A percentile compares a stretch with the other conserved stretches of the same genome.
phyloP scores from a whole-genome alignment of 768 basidiomycete species.

The Rhizopogon rudus region DNA sequence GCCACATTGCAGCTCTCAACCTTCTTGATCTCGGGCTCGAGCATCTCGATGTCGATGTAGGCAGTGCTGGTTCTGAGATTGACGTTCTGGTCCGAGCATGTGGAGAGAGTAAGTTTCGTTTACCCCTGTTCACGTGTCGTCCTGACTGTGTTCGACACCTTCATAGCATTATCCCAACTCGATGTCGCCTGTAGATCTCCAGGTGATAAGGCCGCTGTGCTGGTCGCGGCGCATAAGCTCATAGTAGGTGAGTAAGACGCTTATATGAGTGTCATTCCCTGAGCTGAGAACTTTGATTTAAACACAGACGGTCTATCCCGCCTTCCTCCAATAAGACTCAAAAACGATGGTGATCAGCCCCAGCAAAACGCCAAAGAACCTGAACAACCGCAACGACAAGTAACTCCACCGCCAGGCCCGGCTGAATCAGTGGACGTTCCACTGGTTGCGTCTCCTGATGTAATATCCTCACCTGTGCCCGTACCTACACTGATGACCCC shows the following conservation, averaged over 20 bases:
- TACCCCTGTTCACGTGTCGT: background rate
- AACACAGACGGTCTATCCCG: slow-evolving; percentile 66
- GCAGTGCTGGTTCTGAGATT: slow-evolving; percentile 42
- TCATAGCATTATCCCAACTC: slow-evolving; percentile 49
- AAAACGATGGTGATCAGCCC: slow-evolving; percentile 47
- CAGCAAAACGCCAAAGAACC: background rate
- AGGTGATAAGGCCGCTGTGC: slow-evolving; percentile 69
- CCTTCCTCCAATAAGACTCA: slow-evolving; percentile 70
- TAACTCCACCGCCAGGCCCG: background rate
- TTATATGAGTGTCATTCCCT: background rate
- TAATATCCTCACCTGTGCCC: slow-evolving; percentile 3
- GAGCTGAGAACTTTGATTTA: background rate
- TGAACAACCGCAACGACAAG: slow-evolving; percentile 13
- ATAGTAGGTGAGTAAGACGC: slow-evolving; percentile 65
- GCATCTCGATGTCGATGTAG: slow-evolving; percentile 85
- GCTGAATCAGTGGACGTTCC: background rate
- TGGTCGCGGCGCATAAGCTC: slow-evolving; percentile 82
- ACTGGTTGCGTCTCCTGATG: background rate
- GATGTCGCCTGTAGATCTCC: slow-evolving; percentile 53
- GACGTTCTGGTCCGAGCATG: slow-evolving; percentile 65
- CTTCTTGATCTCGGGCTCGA: slow-evolving; percentile 84
- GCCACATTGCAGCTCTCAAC: slow-evolving; percentile 86
- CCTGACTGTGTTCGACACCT: slow-evolving; percentile 14
- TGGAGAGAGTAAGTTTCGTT: slow-evolving; percentile 62
- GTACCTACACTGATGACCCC: slow-evolving; percentile 1